Evolutionary conservation across 2,329 filamentous ascomycete genomes (phyloP), one percentile per base, ranked within the genome.

Genomic region (Colletotrichum cereale): DNA sequence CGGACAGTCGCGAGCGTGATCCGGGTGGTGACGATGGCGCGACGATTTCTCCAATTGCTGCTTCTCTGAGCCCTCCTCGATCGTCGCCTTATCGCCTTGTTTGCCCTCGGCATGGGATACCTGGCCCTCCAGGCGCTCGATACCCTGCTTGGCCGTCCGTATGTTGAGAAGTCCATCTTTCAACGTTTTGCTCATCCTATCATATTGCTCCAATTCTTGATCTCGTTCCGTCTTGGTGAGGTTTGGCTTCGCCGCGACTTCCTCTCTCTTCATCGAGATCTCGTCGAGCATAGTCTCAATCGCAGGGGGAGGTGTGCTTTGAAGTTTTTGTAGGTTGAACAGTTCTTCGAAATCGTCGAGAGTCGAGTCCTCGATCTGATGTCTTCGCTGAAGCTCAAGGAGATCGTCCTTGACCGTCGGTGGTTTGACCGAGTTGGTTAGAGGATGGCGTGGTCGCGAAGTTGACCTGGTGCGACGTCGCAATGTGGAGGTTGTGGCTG

Each of bases 301-400:
- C 10, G 73, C 69, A 16, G 63, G 52, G n/a, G 61, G 40, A 6
- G 68, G 71, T 3, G 58, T 50, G 29, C 60, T 56, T 26, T 58
- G 56, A 38, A 71, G 56, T 6, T 47, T 61, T 11, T 71, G 52
- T 3, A 64, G 21, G 24, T 66, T 72, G 16, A 89, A 76, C 48
- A 89, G 79, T 36, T 86, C 85, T 67, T 87, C 87, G 38, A 90
- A 80, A 72, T 90, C 86, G 58, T 90, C 88, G n/a, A 89, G 78
- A 0, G 88, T 90, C 1, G 87, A 88, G 75, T 90, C 88, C 24
- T 90, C 88, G 34, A 89, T 85, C 64, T 89, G 83, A 75, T 89
- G 84, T 55, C 79, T 80, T 21, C 83, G 83, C 73, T 88, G 83
- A 56, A 90, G 86, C 62, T 87, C 84, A 36, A 84, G 80, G 36